Evolutionary conservation across 805 yeast genomes (phyloP).

Genomic region (Candida nemodendra): DNA sequence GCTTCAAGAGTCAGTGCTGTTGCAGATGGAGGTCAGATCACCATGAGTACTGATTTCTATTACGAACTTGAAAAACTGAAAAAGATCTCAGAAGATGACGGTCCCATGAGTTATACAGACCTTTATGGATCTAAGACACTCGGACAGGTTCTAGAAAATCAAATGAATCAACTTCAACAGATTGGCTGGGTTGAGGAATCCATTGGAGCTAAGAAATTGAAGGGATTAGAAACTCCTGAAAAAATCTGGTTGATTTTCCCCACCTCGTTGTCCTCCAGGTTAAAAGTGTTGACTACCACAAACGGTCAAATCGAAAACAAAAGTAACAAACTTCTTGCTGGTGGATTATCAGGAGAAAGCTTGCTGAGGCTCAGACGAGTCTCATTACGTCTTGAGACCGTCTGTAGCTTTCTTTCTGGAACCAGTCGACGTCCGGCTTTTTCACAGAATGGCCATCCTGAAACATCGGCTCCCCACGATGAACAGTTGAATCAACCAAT

Average conservation of each 20-base stretch:
- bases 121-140: constrained; percentile 43
- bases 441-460: not conserved
- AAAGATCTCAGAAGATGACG: constrained; percentile 30
- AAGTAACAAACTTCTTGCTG: constrained; percentile 24
- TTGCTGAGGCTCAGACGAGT: constrained; percentile 46
- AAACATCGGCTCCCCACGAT: constrained; percentile 19
- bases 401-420: constrained; percentile 47
- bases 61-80: constrained; percentile 64
- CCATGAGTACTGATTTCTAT: constrained; percentile 79
- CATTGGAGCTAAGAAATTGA: constrained; percentile 84
- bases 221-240: constrained; percentile 94
- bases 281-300: constrained; percentile 36
- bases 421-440: constrained; percentile 22
- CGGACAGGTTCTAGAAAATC: constrained; percentile 53
- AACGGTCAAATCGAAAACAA: constrained; percentile 34
- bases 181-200: constrained; percentile 67
- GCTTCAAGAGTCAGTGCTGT: constrained; percentile 91
- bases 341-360: constrained; percentile 30
- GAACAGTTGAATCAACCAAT: constrained; percentile 14
- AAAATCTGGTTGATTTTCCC: constrained; percentile 79
- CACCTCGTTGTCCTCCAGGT: constrained; percentile 56
- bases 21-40: constrained; percentile 98
- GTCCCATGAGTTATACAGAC: constrained; percentile 34
- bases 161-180: constrained; percentile 60
- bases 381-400: constrained; percentile 56